Evolutionary conservation across 1,284 basidiomycete genomes (phyloP).

Genomic region (Moesziomyces antarcticus): DNA sequence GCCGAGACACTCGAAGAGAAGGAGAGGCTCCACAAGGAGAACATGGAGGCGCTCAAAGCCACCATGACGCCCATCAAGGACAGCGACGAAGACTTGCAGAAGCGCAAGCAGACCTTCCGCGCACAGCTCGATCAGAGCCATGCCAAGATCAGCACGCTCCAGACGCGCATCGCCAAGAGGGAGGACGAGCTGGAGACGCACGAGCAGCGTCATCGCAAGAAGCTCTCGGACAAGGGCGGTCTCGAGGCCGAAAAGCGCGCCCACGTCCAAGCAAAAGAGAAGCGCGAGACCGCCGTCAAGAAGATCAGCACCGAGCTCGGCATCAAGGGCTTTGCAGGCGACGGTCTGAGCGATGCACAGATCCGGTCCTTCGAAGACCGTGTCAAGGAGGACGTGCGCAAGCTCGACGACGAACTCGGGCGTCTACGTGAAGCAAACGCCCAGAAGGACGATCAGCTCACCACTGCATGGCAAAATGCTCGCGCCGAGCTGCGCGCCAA

Average conservation of each 20-base stretch:
- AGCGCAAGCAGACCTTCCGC: conserved; percentile 79
- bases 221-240: conserved; percentile 62
- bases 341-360: conserved; percentile 76
- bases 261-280: conserved; percentile 77
- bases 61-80: conserved; percentile 77
- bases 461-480: conserved; percentile 45
- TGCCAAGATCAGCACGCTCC: conserved; percentile 72
- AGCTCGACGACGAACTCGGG: conserved; percentile 38
- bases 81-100: conserved; percentile 79
- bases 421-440: conserved; percentile 24
- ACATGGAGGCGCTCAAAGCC: conserved; percentile 74
- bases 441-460: conserved; percentile 43
- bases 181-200: conserved; percentile 71
- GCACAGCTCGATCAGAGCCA: conserved; percentile 74
- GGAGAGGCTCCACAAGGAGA: conserved; percentile 76
- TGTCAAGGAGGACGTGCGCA: conserved; percentile 44
- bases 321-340: conserved; percentile 79
- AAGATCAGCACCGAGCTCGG: conserved; percentile 77
- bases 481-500: conserved; percentile 48
- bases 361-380: conserved; percentile 76
- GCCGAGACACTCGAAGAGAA: conserved; percentile 77
- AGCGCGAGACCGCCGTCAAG: conserved; percentile 80
- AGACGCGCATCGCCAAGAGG: conserved; percentile 72
- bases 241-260: conserved; percentile 63
- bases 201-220: conserved; percentile 38